A percentile compares a stretch with the other conserved stretches of the same genome.
Evolutionary conservation across 768 basidiomycete species (phyloP).

Genomic region (Cyclocybe cylindracea): DNA sequence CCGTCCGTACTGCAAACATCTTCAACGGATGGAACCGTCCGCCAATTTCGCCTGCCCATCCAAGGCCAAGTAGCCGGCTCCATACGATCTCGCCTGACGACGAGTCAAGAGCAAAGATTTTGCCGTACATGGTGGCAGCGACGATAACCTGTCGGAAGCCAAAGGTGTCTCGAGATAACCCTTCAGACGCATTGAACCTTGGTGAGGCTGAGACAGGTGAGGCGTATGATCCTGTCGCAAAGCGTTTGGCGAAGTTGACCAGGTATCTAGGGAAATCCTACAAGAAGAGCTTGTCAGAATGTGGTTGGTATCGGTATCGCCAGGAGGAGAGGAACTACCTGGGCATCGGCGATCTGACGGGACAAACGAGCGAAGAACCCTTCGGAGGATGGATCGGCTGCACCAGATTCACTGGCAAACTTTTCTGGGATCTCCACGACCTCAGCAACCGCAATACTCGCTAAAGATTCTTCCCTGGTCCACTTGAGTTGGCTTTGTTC

Average conservation of each 20-base stretch:
- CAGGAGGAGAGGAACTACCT: conserved; percentile 39
- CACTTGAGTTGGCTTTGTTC: conserved; percentile 59
- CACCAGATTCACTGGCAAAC: conserved; percentile 28
- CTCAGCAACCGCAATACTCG: conserved; percentile 60
- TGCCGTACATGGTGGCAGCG: conserved; percentile 68
- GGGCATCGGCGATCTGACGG: conserved; percentile 60
- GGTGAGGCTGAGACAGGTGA: conserved; percentile 37
- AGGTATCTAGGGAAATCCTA: conserved; percentile 75
- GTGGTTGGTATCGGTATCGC: background rate
- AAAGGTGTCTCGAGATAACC: conserved; percentile 71
- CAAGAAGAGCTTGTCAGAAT: background rate
- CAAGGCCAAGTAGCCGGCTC: conserved; percentile 76
- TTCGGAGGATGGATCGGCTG: conserved; percentile 44
- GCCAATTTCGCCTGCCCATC: conserved; percentile 60
- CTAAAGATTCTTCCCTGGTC: conserved; percentile 81
- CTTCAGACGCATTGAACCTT: conserved; percentile 33
- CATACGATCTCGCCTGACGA: conserved; percentile 77
- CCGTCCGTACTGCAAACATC: conserved; percentile 54
- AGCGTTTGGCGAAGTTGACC: conserved; percentile 65
- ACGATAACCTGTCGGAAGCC: conserved; percentile 87
- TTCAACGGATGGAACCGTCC: conserved; percentile 59
- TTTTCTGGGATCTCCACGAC: conserved; percentile 80
- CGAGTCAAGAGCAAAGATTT: conserved; percentile 82
- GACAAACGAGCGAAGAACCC: conserved; percentile 48
- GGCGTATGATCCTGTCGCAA: conserved; percentile 67